A percentile compares a stretch with the other conserved stretches of the same genome.
Conservation (phyloP, 768 basidiomycete genomes). For the Kwoniella heveanensis region DNA sequence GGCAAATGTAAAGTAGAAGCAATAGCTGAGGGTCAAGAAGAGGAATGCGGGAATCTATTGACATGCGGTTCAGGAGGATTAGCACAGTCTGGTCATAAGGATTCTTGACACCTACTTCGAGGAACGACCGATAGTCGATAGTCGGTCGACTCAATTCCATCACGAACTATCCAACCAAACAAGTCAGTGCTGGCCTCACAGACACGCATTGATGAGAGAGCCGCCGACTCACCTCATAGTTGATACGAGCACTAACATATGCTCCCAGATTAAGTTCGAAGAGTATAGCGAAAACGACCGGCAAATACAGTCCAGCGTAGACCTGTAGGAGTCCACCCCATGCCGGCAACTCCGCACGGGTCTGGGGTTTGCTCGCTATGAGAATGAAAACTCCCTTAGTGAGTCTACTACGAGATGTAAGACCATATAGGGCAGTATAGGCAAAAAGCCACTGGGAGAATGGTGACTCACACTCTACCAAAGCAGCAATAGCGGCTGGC, state of each 20-base stretch:
- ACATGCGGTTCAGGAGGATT: background rate
- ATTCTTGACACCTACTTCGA: conserved; percentile 61
- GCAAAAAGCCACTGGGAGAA: background rate
- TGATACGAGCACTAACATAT: conserved; percentile 76
- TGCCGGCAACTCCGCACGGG: conserved; percentile 63
- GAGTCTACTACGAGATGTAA: background rate
- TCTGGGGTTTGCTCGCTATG: conserved; percentile 64
- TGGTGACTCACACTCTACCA: conserved; percentile 64
- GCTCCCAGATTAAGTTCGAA: conserved; percentile 81
- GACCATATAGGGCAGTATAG: too few relatives aligned
- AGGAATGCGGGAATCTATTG: conserved; percentile 75
- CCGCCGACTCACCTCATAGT: conserved; percentile 87
- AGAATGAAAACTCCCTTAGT: background rate
- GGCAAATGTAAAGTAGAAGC: conserved; percentile 82
- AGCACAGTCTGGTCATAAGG: background rate
- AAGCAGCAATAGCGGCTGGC: conserved; percentile 68
- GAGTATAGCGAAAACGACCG: conserved; percentile 72
- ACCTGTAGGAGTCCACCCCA: conserved; percentile 76
- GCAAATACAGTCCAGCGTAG: conserved; percentile 74
- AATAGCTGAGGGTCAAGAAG: conserved; percentile 71
- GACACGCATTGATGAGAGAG: conserved; percentile 55
- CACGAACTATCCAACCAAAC: conserved; percentile 24
- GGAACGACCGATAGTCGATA: conserved; percentile 76
- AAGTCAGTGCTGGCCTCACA: too few relatives aligned
- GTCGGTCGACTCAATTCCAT: conserved; percentile 69